Conservation (phyloP, 208 protist genomes). For the Trypanosoma caninum region DNA sequence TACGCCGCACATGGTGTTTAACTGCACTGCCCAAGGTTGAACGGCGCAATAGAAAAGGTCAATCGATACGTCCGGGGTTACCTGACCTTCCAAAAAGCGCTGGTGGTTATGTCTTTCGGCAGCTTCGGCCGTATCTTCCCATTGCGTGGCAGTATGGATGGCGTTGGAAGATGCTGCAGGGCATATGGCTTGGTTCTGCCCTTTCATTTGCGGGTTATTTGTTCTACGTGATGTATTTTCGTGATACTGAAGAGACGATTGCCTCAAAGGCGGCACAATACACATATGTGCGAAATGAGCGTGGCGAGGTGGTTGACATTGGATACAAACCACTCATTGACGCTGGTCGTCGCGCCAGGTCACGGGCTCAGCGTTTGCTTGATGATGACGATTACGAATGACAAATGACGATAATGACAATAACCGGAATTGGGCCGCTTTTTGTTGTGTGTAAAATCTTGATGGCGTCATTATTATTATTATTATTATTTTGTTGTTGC, state of each 20-base stretch:
- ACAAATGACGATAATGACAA: slow-evolving; percentile 31
- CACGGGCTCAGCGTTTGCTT: slow-evolving; percentile 53
- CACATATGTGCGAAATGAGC: slow-evolving; percentile 82
- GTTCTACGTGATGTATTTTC: slow-evolving; percentile 75
- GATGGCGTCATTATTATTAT: too few relatives aligned
- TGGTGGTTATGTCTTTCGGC: slow-evolving; percentile 77
- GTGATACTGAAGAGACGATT: slow-evolving; percentile 69
- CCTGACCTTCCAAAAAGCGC: slow-evolving; percentile 79
- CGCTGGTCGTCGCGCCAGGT: slow-evolving; percentile 47
- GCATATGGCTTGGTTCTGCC: slow-evolving; percentile 49
- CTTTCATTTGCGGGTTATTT: slow-evolving; percentile 56
- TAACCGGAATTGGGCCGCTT: background rate
- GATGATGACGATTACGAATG: slow-evolving; percentile 44
- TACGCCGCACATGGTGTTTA: slow-evolving; percentile 7
- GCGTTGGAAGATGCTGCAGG: slow-evolving; percentile 71
- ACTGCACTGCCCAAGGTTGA: slow-evolving; percentile 55
- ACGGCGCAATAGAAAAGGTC: slow-evolving; percentile 39
- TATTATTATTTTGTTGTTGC: too few relatives aligned
- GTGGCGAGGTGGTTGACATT: slow-evolving; percentile 80
- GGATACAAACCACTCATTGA: slow-evolving; percentile 84
- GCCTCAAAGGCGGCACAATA: slow-evolving; percentile 64
- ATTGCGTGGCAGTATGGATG: slow-evolving; percentile 83
- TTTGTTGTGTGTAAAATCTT: too few relatives aligned
- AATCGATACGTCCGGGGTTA: slow-evolving; percentile 35
- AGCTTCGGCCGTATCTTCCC: slow-evolving; percentile 72